Conservation (phyloP, 495 filamentous ascomycete species). For the Gamarada debralockiae region DNA sequence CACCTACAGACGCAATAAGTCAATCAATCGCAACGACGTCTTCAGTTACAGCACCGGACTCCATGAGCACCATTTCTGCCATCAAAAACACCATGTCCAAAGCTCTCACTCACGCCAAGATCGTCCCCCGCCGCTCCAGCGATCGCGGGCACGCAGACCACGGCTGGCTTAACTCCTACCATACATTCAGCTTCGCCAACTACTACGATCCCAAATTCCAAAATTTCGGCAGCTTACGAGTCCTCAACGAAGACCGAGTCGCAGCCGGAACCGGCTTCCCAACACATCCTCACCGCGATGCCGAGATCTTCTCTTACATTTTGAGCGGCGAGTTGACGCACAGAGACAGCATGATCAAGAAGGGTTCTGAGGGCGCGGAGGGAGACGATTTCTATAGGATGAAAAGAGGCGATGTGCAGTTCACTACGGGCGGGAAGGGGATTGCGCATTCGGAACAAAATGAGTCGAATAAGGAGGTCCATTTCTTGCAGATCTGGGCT, state of each 20-base stretch:
- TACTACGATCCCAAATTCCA: constrained; percentile 65
- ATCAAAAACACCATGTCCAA: constrained; percentile 45
- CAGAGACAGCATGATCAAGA: constrained; percentile 67
- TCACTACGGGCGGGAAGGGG: constrained; percentile 73
- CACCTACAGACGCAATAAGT: background rate
- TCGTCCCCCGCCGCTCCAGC: constrained; percentile 55
- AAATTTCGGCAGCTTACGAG: constrained; percentile 66
- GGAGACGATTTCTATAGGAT: constrained; percentile 63
- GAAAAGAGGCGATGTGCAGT: constrained; percentile 75
- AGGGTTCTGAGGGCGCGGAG: constrained; percentile 43
- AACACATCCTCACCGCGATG: constrained; percentile 75
- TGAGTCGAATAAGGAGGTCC: constrained; percentile 59
- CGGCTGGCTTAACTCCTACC: constrained; percentile 81
- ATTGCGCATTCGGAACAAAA: constrained; percentile 78
- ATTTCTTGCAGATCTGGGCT: constrained; percentile 83
- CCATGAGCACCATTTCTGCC: constrained; percentile 19
- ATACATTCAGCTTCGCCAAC: constrained; percentile 75
- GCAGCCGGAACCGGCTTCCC: constrained; percentile 65
- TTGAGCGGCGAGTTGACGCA: constrained; percentile 76
- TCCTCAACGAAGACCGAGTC: constrained; percentile 82
- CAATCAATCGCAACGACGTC: constrained; percentile 8
- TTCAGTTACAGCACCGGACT: background rate
- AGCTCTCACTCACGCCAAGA: constrained; percentile 56
- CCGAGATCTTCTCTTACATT: constrained; percentile 83
- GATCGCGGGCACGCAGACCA: constrained; percentile 70